Percentiles rank a stretch among this genome's conserved stretches.
Evolutionary conservation across 345 rosid species (phyloP).

Genomic region (Salix suchowensis): DNA sequence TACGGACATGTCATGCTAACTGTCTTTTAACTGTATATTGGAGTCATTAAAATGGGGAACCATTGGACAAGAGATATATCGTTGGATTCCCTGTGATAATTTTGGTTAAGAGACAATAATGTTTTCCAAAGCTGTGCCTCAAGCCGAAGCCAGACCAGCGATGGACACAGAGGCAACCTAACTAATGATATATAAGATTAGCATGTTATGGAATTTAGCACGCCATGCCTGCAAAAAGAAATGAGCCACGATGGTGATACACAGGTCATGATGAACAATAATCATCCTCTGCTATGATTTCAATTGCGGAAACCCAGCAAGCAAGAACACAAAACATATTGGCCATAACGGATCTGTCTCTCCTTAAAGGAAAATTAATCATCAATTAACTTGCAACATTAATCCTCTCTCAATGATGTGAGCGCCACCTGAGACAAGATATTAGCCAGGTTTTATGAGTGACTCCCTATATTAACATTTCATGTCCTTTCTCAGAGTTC

Average conservation of each 20-base stretch:
- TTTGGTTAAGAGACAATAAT: not conserved
- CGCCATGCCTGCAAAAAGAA: conserved; percentile 21
- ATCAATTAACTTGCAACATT: conserved; percentile 1
- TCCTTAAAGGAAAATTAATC: conserved; percentile 1
- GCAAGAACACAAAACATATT: not conserved
- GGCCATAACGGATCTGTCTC: conserved; percentile 4
- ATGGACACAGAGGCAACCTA: conserved; percentile 13
- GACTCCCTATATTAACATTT: not conserved
- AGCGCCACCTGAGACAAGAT: not conserved
- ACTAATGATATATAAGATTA: not conserved
- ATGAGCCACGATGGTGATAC: conserved; percentile 6
- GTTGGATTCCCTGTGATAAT: conserved; percentile 5
- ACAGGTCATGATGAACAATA: conserved; percentile 20
- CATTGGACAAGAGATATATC: not conserved
- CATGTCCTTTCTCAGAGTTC: not conserved
- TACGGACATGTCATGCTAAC: conserved; percentile 16
- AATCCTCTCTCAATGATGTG: conserved; percentile 8
- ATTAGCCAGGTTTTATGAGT: not conserved
- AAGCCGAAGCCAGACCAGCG: not conserved
- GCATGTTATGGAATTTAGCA: conserved; percentile 10
- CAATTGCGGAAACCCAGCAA: not conserved
- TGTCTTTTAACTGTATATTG: not conserved
- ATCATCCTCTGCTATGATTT: conserved; percentile 14
- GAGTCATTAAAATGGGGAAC: not conserved
- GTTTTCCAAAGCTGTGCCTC: conserved; percentile 1